Base-by-base conservation (phyloP, 495 filamentous ascomycete species). In the Penicillium tannophilum region DNA sequence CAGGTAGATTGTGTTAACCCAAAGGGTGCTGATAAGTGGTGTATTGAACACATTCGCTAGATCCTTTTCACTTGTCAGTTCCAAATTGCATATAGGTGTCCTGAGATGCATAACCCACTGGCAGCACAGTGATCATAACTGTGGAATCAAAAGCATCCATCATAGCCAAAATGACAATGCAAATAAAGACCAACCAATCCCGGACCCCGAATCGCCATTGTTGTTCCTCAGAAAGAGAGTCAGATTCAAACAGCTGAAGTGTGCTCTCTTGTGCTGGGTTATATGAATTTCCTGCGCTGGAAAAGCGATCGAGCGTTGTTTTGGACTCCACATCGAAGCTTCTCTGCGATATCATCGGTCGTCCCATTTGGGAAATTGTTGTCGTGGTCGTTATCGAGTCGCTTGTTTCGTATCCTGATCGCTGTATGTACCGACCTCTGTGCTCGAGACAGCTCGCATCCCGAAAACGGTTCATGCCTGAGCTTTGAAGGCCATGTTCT, bases 91-190 rank as follows among this genome's bases (percentile, higher is more conserved):
- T 35, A 24, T 23, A 23, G 20, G 20, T 23, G 20, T 48, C 24
- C n/a, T 1, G 19, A 1, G 9, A 16, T 19, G 33, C 12, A n/a
- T 39, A 10, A 48, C 66, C 16, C 52, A 72, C 69, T 17, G 69
- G 64, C 17, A 70, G 23, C 6, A 71, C 59, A 16, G 75, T 65
- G 20, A 76, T 71, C 53, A 74, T 58, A 19, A 74, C 62, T 0
- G 74, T 73, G 19, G 68, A 66, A 55, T 76, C 66, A 50, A 75
- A 78, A 5, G 71, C 65, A 60, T 78, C 75, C 72, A 78, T 76
- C 64, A 72, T 68, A 5, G 71, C 65, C 35, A 75, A 43, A 16
- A 74, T 64, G 8, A 67, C 66, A 31, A 75, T 66, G 33, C 67
- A 74, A 24, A 65, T 61, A 17, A 75, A 65, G 4, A 76, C 56